Evolutionary conservation across 805 yeast genomes (phyloP), one percentile per base, ranked within the genome.

Genomic region (Wickerhamiella dianesei): DNA sequence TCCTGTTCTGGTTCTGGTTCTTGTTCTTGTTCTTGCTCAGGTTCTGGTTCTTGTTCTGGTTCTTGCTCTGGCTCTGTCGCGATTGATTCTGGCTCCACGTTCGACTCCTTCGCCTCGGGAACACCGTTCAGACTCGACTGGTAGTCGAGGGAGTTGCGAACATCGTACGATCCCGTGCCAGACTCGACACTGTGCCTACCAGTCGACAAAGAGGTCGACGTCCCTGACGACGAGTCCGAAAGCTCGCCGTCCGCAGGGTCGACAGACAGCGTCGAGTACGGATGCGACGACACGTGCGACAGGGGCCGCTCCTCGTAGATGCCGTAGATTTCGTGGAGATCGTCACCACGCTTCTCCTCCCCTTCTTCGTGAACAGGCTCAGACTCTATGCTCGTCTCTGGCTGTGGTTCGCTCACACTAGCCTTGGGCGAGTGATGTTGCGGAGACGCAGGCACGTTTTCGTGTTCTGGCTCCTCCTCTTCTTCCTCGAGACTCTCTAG

Each of bases 181-280:
- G 53, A 48, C 32, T 55, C 60, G 14, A 53, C 35, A 39, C 59
- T 54, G 18, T 52, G 49, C 18, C 50, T 37, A 9, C 62, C 62
- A 6, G 62, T 58, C 3, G 62, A 58, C 3, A 60, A 41, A 19
- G 63, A 53, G 14, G 59, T 59, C 14, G 59, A 49, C 3, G 61
- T 57, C 42, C 56, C 60, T 4, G 57, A 41, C 39, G 13, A 47
- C 2, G 43, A 50, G 8, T 36, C 44, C 17, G 29, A 18, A 5
- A 16, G 16, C 19, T 20, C 21, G n/a, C 32, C 20, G 1, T 42
- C 37, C 16, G 32, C 6, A 25, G 32, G 32, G 12, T 25, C 32
- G 6, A 25, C 32, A 6, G 48, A 18, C 16, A 52, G 47, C 44
- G 51, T 50, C 25, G 53, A 41, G 47, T 55, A 51, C 4, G 57